Evolutionary conservation across 2,329 filamentous ascomycete species (phyloP).

Genomic region (Penicillium freii): DNA sequence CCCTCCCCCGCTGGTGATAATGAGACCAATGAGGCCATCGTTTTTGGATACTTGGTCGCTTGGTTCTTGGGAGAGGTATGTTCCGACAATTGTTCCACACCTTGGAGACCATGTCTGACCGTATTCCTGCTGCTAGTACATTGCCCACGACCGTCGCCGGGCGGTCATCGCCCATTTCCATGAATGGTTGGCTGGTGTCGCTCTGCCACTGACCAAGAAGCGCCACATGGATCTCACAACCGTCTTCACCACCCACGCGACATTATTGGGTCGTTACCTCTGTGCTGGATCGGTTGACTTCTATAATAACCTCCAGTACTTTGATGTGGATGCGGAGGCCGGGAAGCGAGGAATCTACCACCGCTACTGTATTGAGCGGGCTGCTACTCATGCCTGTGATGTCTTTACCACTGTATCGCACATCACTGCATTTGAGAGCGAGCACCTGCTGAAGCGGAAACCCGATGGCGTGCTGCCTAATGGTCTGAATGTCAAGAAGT

Average conservation of each 20-base stretch:
- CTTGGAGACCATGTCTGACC: neutral
- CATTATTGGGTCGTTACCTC: constrained; percentile 89
- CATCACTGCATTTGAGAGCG: constrained; percentile 96
- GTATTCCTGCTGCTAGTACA: constrained; percentile 61
- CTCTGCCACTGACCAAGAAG: constrained; percentile 86
- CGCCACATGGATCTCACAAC: constrained; percentile 94
- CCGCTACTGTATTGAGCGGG: constrained; percentile 95
- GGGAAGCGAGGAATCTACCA: constrained; percentile 99
- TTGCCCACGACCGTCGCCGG: constrained; percentile 84
- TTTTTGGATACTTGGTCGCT: constrained; percentile 94
- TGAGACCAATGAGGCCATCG: constrained; percentile 95
- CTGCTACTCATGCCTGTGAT: constrained; percentile 84
- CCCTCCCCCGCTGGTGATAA: constrained; percentile 88
- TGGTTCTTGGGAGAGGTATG: constrained; percentile 97
- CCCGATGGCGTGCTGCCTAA: constrained; percentile 96
- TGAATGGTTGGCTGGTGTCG: constrained; percentile 96
- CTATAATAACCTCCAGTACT: constrained; percentile 97
- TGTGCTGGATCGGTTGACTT: constrained; percentile 98
- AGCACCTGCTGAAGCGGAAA: constrained; percentile 95
- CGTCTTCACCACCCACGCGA: constrained; percentile 98
- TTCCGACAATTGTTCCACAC: constrained; percentile 1
- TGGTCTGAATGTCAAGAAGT: constrained; percentile 96
- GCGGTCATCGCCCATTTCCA: constrained; percentile 98
- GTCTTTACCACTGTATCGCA: constrained; percentile 99
- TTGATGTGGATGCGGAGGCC: constrained; percentile 93